Base-by-base conservation (phyloP, 208 protist genomes). In the Trypanosoma avium region DNA sequence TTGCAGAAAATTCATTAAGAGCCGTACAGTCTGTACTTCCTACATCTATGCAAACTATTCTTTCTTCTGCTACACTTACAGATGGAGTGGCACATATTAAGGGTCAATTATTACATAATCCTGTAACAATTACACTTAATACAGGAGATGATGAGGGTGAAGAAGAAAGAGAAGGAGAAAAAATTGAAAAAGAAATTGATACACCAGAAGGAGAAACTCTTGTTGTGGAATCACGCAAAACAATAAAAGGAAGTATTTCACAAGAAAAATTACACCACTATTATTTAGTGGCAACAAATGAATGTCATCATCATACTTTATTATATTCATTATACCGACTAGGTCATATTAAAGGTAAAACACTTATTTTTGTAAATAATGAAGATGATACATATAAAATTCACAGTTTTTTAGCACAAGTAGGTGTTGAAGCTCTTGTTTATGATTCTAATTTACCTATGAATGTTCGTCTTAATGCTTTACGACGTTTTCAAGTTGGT, bases 351-450 rank as follows among this genome's bases (percentile, higher is more conserved):
- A 75, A 78, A 22, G 97, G 97, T 29, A 98, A 98, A 69, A 96
- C 93, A 22, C 82, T 99, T 48, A 90, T 99, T 53, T 99, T 99
- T 71, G 96, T 98, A 43, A 97, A 98, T 56, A 67, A 86, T 21
- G 92, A 98, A 42, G 87, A 98, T 35, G 67, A 79, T 21, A 97
- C 91, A 63, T 99, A 98, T 83, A 79, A 82, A 26, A 72, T 99
- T 26, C 95, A 98, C 72, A 88, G 98, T 65, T 99, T 99, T 70
- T 82, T 99, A 9, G 91, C 98, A 73, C 90, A 96, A 69, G 88
- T 99, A 47, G 91, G 86, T 27, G 85, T 99, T 15, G 77, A 77
- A 6, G 84, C 83, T 5, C 94, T 97, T 43, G 92, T 98, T 30
- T 94, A 99, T 58, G 98, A 99, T 75, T 79, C 88, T 7, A 92